Base-by-base conservation (phyloP, 2,329 filamentous ascomycete species). In the Massarina eburnea region DNA sequence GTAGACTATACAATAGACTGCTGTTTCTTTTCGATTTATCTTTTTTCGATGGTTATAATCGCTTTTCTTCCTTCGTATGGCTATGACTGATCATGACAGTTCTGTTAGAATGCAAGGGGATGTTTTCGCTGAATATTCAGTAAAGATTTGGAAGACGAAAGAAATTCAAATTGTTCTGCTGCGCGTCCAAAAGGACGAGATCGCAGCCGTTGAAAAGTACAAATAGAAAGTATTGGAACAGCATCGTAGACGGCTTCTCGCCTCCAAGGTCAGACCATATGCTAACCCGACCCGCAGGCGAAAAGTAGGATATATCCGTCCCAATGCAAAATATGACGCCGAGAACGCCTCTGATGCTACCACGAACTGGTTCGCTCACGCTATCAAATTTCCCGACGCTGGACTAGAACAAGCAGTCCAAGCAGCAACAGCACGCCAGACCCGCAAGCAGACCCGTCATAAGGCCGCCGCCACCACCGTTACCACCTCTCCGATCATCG, bases 401-500 rank as follows among this genome's bases (percentile, higher is more conserved):
- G 20, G 3, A 47, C 56, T 74, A 77, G 54, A 78, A 76, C 58
- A 79, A 58, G 49, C 74, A 70, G 52, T 79, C 76, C 64, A 79
- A 69, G 67, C 76, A 79, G 55, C 76, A 79, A 54, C 76, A 79
- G 56, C 75, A 77, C 29, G 76, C 76, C 61, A 77, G 51, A 43
- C 66, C 69, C 8, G 70, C 76, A 48, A 75, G 59, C 34, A 76
- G 52, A 14, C 69, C 76, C 3, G 71, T 71, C 29, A 74, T 66
- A 26, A 76, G 59, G 2, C 75, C 75, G 3, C 64, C 67, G 19
- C 57, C 46, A n/a, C 45, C 62, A 14, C 61, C 58, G 8, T 66
- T 64, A 5, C 63, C 54, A 9, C 63, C 45, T 34, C 51, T 64
- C 51, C 51, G 64, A n/a, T 58, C 52, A 46, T 71, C 64, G 26